Evolutionary conservation across 1,284 basidiomycete species (phyloP), one percentile per base, ranked within the genome.

Genomic region (Moesziomyces sp.): DNA sequence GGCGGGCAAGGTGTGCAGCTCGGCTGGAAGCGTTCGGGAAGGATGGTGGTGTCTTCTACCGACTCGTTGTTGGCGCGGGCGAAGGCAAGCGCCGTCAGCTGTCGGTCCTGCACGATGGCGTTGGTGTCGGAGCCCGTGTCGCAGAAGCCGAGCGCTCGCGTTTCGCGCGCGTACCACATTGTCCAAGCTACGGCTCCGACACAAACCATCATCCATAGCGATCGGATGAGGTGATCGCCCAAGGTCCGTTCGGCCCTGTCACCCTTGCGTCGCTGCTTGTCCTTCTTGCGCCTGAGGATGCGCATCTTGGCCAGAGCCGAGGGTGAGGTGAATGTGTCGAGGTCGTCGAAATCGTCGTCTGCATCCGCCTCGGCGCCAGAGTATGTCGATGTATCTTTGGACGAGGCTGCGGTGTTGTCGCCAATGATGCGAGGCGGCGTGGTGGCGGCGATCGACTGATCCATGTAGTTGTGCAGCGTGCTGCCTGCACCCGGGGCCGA

Each of bases 1-100:
- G 72, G 21, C 2, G 82, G 81, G 30, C 82, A 83, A 0, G 68
- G 77, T 11, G 78, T 70, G 60, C 82, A 83, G 10, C 56, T 30
- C 8, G 77, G 76, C 33, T 58, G 64, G 19, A 80, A 26, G 21
- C 48, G 49, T 6, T 44, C 35, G 7, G 78, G 75, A 3, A 80
- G 46, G 6, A 74, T 7, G 11, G 55, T 51, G n/a, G 45, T 26
- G 30, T 73, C 70, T 16, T 73, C 64, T 23, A 67, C 26, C 18
- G 64, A 67, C 50, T 58, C 60, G 46, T 73, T 73, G 57, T 48
- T 30, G 24, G 59, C 70, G 28, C 57, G 33, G 5, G 70, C 64
- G 26, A 47, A 58, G 43, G 70, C 70, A 11, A 67, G 60, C 0
- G 65, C 60, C 8, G 58, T 60, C 11, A 61, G 53, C 14, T 47